Base-by-base conservation (phyloP, 257 asterid genomes). In the Plantago elongata region DNA sequence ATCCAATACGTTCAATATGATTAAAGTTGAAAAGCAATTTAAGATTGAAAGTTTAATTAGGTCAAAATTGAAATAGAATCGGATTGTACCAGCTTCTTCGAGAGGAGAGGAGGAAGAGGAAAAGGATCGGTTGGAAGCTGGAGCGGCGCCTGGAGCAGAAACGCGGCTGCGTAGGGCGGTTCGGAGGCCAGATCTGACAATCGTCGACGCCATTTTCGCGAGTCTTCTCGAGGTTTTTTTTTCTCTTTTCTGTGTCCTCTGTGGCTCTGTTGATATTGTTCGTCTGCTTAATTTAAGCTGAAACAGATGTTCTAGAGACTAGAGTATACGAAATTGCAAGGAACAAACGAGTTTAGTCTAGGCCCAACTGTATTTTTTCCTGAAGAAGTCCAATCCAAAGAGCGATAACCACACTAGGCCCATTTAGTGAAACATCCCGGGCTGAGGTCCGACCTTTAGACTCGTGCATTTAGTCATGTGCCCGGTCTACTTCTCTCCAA, bases 21-120 rank as follows among this genome's bases (percentile, higher is more conserved):
- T 15, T 5, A 3, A 51, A 52, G 9, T 7, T 6, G 12, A 54
- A 54, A 7, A 3, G 27, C 1, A 12, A 54, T 5, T 11, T 11
- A 27, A 27, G 11, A 2, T 1, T 0, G 11, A 4, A 54, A 7
- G 40, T 34, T 22, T 9, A 0, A 5, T 11, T 10, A 54, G 7
- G 54, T 50, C 3, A 50, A 16, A 7, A 50, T 50, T 11, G 11
- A 18, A 16, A 16, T 3, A 14, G 27, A 6, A 42, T 60, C 46
- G n/a, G 27, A 12, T 47, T 43, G 9, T 85, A 92, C 99, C 86
- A 40, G 99, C 97, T 79, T 89, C 99, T 51, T 89, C 96, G 54
- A 74, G 88, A 38, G 52, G 80, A 16, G 82, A 66, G 8, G 95
- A 75, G 56, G 97, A 64, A 60, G 97, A 65, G 61, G 99, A 65